Conservation (phyloP, 78 protist species). For the Isochrysis galbana region DNA sequence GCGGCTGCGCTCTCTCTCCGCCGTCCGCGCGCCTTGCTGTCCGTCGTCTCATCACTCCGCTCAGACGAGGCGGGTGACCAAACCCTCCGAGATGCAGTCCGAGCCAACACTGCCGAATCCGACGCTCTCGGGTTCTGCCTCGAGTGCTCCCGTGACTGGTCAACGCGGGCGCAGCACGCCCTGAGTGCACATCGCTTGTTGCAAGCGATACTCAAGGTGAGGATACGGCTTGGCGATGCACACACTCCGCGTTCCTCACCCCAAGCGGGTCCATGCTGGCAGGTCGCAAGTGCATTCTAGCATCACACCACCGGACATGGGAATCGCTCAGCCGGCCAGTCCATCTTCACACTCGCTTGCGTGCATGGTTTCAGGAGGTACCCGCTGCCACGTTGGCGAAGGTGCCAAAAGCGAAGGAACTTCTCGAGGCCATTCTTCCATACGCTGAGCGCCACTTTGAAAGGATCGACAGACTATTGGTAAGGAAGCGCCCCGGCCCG, state of each 20-base stretch:
- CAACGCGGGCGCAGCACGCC: slow-evolving; percentile 64
- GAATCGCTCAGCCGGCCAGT: too few relatives aligned
- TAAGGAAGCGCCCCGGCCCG: slow-evolving; percentile 31
- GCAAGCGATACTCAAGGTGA: neutral
- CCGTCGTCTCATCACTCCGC: neutral
- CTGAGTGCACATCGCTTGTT: neutral
- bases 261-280: too few relatives aligned
- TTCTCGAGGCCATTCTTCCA: slow-evolving; percentile 71
- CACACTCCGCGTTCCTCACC: too few relatives aligned
- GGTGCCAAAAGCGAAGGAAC: neutral
- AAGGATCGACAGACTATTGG: slow-evolving; percentile 66
- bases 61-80: neutral
- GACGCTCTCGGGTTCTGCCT: neutral
- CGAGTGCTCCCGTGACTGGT: slow-evolving; percentile 77
- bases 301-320: too few relatives aligned
- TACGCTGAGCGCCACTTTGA: slow-evolving; percentile 83
- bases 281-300: too few relatives aligned
- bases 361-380: too few relatives aligned
- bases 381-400: neutral
- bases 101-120: neutral
- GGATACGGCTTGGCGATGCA: too few relatives aligned
- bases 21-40: neutral
- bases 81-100: neutral
- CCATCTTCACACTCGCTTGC: too few relatives aligned
- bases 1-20: neutral